Base-by-base conservation (phyloP, 495 filamentous ascomycete species). In the Aspergillus campestris region DNA sequence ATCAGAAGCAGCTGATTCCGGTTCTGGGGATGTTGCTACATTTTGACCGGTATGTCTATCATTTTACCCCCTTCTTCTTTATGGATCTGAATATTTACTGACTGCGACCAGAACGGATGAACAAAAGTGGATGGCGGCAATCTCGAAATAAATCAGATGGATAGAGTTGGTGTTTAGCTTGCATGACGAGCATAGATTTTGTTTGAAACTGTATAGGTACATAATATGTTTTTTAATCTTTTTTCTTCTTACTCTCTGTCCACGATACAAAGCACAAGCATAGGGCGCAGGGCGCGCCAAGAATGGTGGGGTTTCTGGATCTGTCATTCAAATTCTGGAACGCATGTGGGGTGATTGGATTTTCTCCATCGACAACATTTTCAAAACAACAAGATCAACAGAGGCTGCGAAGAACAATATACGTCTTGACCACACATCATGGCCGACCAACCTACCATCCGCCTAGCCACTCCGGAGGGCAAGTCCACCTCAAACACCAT, bases 11-110 rank as follows among this genome's bases (percentile, higher is more conserved):
- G 72, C 72, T 98, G 41, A 84, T 98, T 18, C 92, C 91, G 10
- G 89, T 95, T 9, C 62, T 98, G 39, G 89, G 86, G 38, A 90
- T 87, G 80, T 66, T 97, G 55, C 73, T 98, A 48, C 84, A 87
- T 64, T 95, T 97, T 68, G 87, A 96, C 60, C 79, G 82, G 87
- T 94, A 65, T 63, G 87, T 56, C 18, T 12, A 9, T 5, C 13
- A 32, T 40, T 18, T 27, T 10, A 29, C 15, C 2, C 31, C 11
- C 13, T 40, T 34, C 15, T 10, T 30, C 8, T 12, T 7, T n/a
- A 6, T 30, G 28, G 12, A 18, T 18, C 18, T 30, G 28, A n/a
- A 18, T 18, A 13, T 31, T 30, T 45, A 46, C 55, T 59, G 35
- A 56, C 13, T 37, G 7, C 24, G 28, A 27, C 44, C 50, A 89